phyloP scores from a whole-genome alignment of 805 yeast species.

The Ogataea paraovalis region DNA sequence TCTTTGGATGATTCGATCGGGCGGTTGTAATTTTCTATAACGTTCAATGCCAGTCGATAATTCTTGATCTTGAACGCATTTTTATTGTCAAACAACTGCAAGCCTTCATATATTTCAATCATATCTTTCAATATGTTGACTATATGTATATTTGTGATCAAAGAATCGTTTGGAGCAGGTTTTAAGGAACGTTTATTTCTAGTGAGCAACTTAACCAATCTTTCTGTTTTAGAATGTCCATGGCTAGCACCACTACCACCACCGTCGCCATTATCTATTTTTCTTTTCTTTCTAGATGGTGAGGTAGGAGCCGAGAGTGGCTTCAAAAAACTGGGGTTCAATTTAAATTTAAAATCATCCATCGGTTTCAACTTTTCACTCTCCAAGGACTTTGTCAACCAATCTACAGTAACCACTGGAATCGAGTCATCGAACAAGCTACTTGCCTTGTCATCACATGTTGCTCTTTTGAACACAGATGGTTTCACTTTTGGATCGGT shows the following conservation, averaged over 20 bases:
- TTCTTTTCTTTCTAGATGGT: not conserved
- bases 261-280: not conserved
- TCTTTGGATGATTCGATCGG: constrained; percentile 35
- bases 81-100: constrained; percentile 16
- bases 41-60: constrained; percentile 41
- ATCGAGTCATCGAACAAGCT: not conserved
- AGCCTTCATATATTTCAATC: constrained; percentile 25
- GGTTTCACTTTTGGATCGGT: constrained; percentile 3
- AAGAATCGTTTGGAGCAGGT: not conserved
- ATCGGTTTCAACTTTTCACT: constrained; percentile 3
- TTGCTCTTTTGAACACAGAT: not conserved
- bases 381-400: constrained; percentile 14
- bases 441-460: not conserved
- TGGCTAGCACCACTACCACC: too few relatives aligned
- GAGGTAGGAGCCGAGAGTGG: not conserved
- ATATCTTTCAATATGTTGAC: constrained; percentile 31
- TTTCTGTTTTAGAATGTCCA: not conserved
- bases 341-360: constrained; percentile 7
- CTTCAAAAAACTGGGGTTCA: not conserved
- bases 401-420: constrained; percentile 9
- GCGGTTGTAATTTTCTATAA: constrained; percentile 26
- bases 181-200: not conserved
- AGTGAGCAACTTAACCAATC: not conserved
- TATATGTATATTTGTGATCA: constrained; percentile 26
- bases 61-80: constrained; percentile 16